phyloP scores from a whole-genome alignment of 345 rosid genomes.

The Eucalyptus marginata region DNA sequence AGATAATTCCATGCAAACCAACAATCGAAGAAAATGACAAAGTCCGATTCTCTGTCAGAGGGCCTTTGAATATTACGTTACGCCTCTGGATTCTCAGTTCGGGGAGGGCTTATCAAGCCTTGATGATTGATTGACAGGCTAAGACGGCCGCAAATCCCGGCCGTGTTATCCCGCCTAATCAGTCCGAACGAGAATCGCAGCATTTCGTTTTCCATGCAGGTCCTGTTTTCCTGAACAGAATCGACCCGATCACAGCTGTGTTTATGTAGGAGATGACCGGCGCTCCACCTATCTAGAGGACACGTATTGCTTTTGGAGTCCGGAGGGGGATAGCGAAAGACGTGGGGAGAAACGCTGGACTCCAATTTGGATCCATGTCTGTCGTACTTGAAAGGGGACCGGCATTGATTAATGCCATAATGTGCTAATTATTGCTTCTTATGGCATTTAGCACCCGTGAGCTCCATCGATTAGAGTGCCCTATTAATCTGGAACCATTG shows the following conservation, averaged over 20 bases:
- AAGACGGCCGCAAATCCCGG: slow-evolving; percentile 12
- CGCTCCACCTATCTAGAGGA: neutral
- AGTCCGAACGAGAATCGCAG: neutral
- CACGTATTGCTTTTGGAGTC: neutral
- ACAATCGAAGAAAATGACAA: neutral
- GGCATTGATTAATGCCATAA: neutral
- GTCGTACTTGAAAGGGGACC: neutral
- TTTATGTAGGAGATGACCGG: neutral
- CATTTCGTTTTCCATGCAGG: slow-evolving; percentile 1
- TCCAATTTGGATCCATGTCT: neutral
- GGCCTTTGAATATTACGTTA: neutral
- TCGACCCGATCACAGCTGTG: neutral
- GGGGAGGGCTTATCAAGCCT: neutral
- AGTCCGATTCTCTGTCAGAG: neutral
- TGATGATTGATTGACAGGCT: neutral
- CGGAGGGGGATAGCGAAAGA: neutral
- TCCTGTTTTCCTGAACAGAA: neutral
- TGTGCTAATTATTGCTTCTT: neutral
- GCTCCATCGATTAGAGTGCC: neutral
- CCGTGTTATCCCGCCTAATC: neutral
- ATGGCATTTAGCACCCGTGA: neutral
- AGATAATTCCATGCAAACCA: neutral
- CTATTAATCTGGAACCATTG: neutral
- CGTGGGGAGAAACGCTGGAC: neutral
- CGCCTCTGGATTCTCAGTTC: neutral